Evolutionary conservation across 1,284 basidiomycete species (phyloP).

Genomic region (Pholiota adiposa): DNA sequence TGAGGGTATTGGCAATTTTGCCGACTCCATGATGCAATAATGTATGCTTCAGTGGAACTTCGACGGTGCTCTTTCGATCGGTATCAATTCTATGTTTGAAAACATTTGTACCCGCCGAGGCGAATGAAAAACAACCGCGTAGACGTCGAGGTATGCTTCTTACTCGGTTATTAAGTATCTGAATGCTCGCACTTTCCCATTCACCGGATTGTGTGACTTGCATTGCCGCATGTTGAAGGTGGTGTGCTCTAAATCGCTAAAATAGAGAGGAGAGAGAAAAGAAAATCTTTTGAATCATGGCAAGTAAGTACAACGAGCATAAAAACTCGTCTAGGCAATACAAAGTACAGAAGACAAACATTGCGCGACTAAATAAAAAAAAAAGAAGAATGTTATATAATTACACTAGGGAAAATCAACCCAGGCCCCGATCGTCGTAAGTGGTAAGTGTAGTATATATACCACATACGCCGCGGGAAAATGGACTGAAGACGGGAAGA

Average conservation of each 20-base stretch:
- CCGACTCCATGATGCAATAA: neutral
- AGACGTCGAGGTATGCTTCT: no score
- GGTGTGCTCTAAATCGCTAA: neutral
- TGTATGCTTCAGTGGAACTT: neutral
- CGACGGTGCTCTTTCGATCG: neutral
- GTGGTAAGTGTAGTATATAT: neutral
- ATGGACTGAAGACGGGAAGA: neutral
- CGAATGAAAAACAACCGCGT: neutral
- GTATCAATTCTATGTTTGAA: neutral
- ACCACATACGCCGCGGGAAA: neutral
- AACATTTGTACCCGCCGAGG: neutral
- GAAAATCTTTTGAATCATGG: neutral
- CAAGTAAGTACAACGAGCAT: slow-evolving; percentile 8
- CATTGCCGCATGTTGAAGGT: no score
- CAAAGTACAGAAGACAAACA: slow-evolving; percentile 5
- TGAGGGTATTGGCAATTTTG: neutral
- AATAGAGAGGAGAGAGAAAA: neutral
- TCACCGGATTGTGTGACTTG: no score
- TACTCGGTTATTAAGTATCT: no score
- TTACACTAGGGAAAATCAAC: neutral
- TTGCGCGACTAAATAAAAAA: neutral
- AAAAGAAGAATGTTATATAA: neutral
- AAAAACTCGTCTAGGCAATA: neutral
- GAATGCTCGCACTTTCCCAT: neutral
- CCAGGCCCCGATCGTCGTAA: neutral